These are phyloP conservation scores for Candida mesenterica DNA, from an alignment of 1,139 yeast species.

Conservation along the genomic window DNA sequence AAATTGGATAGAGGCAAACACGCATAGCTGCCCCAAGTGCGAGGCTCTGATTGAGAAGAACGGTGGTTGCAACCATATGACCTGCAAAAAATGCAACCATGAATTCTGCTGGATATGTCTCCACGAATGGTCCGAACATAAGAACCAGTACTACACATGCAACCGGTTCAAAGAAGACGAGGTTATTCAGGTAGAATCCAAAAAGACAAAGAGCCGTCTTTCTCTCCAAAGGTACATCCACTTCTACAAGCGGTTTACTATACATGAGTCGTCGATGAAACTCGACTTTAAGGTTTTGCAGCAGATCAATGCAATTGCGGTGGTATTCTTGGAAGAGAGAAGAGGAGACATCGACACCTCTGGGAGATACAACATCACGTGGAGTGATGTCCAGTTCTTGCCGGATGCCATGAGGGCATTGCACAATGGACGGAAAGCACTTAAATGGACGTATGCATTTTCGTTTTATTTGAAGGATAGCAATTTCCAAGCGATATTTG, in stretches of 20 bases:
- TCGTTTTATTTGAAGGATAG: constrained; percentile 61
- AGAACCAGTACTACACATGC: constrained; percentile 62
- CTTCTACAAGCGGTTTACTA: constrained; percentile 71
- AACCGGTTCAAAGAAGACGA: constrained; percentile 46
- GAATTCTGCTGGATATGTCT: constrained; percentile 96
- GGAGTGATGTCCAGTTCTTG: constrained; percentile 89
- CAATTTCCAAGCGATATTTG: constrained; percentile 60
- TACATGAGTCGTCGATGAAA: constrained; percentile 75
- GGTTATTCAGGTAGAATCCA: constrained; percentile 29
- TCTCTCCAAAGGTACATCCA: constrained; percentile 69
- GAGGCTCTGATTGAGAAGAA: constrained; percentile 63
- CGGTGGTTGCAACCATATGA: constrained; percentile 97
- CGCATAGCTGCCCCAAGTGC: constrained; percentile 80
- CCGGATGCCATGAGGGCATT: constrained; percentile 68
- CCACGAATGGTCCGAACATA: constrained; percentile 73
- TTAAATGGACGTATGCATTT: constrained; percentile 91
- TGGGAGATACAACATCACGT: constrained; percentile 37
- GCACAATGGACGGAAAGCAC: constrained; percentile 67
- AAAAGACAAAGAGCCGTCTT: constrained; percentile 34
- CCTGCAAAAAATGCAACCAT: constrained; percentile 70
- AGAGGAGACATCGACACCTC: constrained; percentile 13
- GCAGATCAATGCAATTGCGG: constrained; percentile 63
- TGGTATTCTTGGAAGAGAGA: constrained; percentile 52
- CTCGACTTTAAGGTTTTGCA: constrained; percentile 67
- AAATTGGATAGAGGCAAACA: constrained; percentile 86